A percentile compares a stretch with the other conserved stretches of the same genome.
Evolutionary conservation across 805 yeast species (phyloP).

Genomic region (Schwanniomyces occidentalis): DNA sequence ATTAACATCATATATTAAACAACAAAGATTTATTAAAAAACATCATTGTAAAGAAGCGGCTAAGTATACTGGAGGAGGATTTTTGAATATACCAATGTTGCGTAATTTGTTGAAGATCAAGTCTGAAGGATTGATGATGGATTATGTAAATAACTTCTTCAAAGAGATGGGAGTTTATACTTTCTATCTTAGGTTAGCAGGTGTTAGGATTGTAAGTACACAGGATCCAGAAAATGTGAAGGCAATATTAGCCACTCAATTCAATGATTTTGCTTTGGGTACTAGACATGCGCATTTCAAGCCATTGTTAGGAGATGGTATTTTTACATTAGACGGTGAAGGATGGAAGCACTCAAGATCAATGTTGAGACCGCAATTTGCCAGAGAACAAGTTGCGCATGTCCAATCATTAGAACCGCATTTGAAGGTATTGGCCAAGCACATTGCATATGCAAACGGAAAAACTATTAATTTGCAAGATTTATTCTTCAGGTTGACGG

Average conservation of each 20-base stretch:
- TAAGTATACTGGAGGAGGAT: not conserved
- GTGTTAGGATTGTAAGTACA: conserved; percentile 23
- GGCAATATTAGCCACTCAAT: conserved; percentile 35
- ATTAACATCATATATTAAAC: conserved; percentile 3
- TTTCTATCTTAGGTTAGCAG: conserved; percentile 16
- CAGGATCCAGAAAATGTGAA: conserved; percentile 38
- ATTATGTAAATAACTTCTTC: conserved; percentile 11
- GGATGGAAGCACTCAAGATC: conserved; percentile 40
- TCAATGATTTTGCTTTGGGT: conserved; percentile 36
- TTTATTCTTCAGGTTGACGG: conserved; percentile 34
- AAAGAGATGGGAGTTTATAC: conserved; percentile 17
- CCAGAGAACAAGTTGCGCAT: conserved; percentile 38
- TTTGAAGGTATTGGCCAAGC: conserved; percentile 24
- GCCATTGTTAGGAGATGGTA: conserved; percentile 39
- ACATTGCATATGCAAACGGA: conserved; percentile 19
- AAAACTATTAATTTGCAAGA: conserved; percentile 32
- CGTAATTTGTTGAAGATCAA: conserved; percentile 14
- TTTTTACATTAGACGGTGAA: conserved; percentile 38
- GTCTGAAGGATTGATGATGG: conserved; percentile 18
- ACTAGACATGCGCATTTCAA: conserved; percentile 27
- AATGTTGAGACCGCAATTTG: conserved; percentile 39
- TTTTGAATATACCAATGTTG: conserved; percentile 10
- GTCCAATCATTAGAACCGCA: conserved; percentile 32
- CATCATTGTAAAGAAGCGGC: conserved; percentile 16
- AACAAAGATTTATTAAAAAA: conserved; percentile 12